phyloP scores from a whole-genome alignment of 805 yeast species.

The Candida peoriensis region DNA sequence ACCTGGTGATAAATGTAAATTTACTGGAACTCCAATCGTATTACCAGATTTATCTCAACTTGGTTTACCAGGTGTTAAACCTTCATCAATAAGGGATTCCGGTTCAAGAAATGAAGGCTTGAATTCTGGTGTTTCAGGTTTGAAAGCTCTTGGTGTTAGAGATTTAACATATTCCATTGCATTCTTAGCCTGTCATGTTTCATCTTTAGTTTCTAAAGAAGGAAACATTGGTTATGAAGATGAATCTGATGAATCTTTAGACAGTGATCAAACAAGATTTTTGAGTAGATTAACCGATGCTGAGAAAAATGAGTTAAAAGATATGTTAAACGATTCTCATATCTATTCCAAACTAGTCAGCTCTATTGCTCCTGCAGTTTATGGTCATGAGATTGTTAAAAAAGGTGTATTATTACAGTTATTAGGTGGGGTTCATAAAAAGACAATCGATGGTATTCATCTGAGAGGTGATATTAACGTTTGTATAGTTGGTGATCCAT shows the following conservation, averaged over 20 bases:
- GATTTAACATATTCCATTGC: conserved; percentile 91
- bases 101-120: conserved; percentile 54
- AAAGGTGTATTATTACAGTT: conserved; percentile 87
- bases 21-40: conserved; percentile 92
- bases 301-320: conserved; percentile 79
- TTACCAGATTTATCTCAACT: conserved; percentile 92
- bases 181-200: conserved; percentile 86
- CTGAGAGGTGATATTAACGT: conserved; percentile 95
- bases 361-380: conserved; percentile 93
- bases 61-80: conserved; percentile 92
- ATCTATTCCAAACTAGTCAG: conserved; percentile 78
- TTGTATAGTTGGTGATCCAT: conserved; percentile 96
- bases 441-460: conserved; percentile 89
- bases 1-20: conserved; percentile 93
- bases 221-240: conserved; percentile 34
- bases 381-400: conserved; percentile 91
- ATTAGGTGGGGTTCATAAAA: conserved; percentile 93
- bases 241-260: conserved; percentile 34
- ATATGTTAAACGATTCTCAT: conserved; percentile 86
- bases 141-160: conserved; percentile 80
- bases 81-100: conserved; percentile 71
- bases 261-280: conserved; percentile 75
- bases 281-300: conserved; percentile 72
- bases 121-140: conserved; percentile 82
- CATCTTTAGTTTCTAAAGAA: conserved; percentile 44